Base-by-base conservation (phyloP, 495 filamentous ascomycete genomes). In the Xylaria curta region DNA sequence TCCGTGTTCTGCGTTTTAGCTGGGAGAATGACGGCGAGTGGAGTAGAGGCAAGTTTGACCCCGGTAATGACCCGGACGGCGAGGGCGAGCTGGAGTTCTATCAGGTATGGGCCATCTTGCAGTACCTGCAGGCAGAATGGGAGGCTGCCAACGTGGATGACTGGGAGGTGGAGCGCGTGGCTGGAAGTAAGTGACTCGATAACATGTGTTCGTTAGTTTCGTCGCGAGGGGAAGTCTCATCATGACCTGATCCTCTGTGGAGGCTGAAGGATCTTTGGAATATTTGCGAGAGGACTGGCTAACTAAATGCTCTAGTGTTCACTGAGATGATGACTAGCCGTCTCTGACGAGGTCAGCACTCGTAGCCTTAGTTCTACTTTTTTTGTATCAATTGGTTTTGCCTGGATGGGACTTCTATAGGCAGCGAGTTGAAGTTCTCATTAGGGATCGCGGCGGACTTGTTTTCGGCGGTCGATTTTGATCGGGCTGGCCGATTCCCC, bases 61-160 rank as follows among this genome's bases (percentile, higher is more conserved):
- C 76, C 13, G 69, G 68, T 13, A 56, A 76, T 12, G 26, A 56
- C 3, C 75, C 71, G 38, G 71, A 76, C n/a, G 26, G 51, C 2
- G 76, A 76, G 38, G 68, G 66, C 49, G 76, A 76, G 3, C 21
- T 53, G 2, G 76, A 78, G 38, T 76, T 78, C 26, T 67, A 70
- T 49, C 76, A 76, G 60, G 75, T 75, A 13, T 78, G 76, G 75
- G 73, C 73, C 2, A 67, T 78, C 24, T 49, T 78, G 42, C 58
- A 63, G n/a, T 78, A 78, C 33, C 51, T 76, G n/a, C 76, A 78
- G 63, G 71, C 69, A 0, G 76, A 78, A 19, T 78, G 76, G 76
- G 75, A 78, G 58, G 76, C 75, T 10, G 73, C 73, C 24, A 75
- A 76, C 49, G 59, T 78, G 38, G 75, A 78, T 6, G 70, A 73